Evolutionary conservation across 2,329 filamentous ascomycete genomes (phyloP).

Genomic region (Aureobasidium sp.): DNA sequence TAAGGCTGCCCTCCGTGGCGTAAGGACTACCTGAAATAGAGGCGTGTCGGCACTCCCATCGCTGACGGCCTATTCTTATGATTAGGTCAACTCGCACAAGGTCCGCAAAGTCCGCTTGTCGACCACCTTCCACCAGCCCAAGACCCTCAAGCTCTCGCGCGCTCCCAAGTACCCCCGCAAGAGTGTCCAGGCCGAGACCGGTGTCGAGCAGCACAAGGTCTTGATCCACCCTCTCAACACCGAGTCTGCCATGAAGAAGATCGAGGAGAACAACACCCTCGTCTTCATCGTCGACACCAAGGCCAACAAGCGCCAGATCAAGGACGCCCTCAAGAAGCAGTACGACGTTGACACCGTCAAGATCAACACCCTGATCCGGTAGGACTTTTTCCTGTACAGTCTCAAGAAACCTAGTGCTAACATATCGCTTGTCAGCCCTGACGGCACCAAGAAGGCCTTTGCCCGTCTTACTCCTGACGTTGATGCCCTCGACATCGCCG

Average conservation of each 20-base stretch:
- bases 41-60: constrained; percentile 45
- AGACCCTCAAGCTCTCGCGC: constrained; percentile 88
- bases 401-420: constrained; percentile 16
- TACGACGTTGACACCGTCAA: constrained; percentile 98
- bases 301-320: constrained; percentile 99
- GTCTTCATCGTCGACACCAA: constrained; percentile 48
- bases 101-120: constrained; percentile 84
- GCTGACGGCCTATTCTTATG: constrained; percentile 45
- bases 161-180: constrained; percentile 95
- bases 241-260: constrained; percentile 99
- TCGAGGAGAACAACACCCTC: constrained; percentile 99
- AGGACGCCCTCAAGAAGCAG: constrained; percentile 95
- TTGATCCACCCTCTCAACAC: constrained; percentile 98
- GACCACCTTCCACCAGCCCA: constrained; percentile 95
- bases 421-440: constrained; percentile 54
- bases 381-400: constrained; percentile 24
- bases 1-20: constrained; percentile 92
- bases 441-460: constrained; percentile 98
- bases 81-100: constrained; percentile 70
- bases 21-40: constrained; percentile 52
- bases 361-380: constrained; percentile 99
- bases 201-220: constrained; percentile 96
- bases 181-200: constrained; percentile 80
- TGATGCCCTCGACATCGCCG: constrained; percentile 97
- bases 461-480: constrained; percentile 92